These are phyloP conservation scores for Xerocomellus intermedius DNA, from an alignment of 768 basidiomycete species.

Conservation along the genomic window DNA sequence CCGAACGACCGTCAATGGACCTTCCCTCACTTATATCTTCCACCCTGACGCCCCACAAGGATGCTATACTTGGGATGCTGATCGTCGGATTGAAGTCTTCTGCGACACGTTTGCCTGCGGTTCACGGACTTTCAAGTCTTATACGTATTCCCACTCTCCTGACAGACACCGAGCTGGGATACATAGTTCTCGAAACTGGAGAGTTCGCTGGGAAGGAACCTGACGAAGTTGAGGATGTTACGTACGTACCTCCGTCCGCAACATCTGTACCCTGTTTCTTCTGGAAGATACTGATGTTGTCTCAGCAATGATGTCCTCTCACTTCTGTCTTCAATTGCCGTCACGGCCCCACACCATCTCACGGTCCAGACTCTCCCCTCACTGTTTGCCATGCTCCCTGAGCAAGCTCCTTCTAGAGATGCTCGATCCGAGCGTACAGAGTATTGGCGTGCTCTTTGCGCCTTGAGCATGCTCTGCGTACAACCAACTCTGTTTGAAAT, in stretches of 20 bases:
- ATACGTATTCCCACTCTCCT: constrained; percentile 64
- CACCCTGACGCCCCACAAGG: constrained; percentile 62
- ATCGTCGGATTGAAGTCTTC: constrained; percentile 55
- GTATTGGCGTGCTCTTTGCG: constrained; percentile 65
- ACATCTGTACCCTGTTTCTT: neutral
- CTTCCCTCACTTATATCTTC: constrained; percentile 22
- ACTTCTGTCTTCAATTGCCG: constrained; percentile 62
- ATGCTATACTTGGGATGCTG: constrained; percentile 67
- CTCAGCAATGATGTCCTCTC: constrained; percentile 58
- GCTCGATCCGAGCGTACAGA: constrained; percentile 55
- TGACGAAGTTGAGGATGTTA: constrained; percentile 55
- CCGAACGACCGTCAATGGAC: constrained; percentile 30
- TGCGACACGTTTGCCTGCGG: constrained; percentile 53
- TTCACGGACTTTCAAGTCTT: constrained; percentile 65
- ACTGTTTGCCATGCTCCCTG: constrained; percentile 75
- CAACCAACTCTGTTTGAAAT: constrained; percentile 80
- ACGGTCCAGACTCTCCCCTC: constrained; percentile 75
- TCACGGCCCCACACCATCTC: constrained; percentile 59
- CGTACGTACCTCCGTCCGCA: constrained; percentile 29
- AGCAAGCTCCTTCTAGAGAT: constrained; percentile 53
- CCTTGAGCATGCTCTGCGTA: constrained; percentile 70
- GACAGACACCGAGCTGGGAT: constrained; percentile 70
- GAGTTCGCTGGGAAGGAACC: constrained; percentile 54
- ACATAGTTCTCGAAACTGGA: constrained; percentile 73
- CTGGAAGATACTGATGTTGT: neutral